Evolutionary conservation across 192 early-diverging fungal species (phyloP), one percentile per base, ranked within the genome.

Genomic region (Backusella psychrophila): DNA sequence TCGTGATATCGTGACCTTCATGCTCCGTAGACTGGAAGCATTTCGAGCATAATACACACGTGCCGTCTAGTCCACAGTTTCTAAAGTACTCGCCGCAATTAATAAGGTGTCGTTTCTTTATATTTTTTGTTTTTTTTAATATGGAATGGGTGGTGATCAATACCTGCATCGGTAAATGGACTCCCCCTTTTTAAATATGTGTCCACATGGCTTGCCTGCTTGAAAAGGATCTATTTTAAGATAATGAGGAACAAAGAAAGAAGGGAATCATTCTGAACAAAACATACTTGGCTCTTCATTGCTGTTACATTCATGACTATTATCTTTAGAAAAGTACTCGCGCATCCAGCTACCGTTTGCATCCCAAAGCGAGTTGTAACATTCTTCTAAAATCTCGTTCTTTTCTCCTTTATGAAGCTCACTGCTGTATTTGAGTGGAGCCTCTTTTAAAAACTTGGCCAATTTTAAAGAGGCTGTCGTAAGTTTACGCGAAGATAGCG

Each of bases 21-120:
- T 99, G 98, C 79, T 97, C 88, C 0, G 94, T 93, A 6, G 91
- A 93, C 78, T 94, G 93, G 80, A 97, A 99, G 83, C 98, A 99
- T 52, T 88, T 80, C 6, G 93, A 89, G 80, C 98, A 99, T 46
- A 99, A 85, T 17, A 98, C 98, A 85, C 96, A 98, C 14, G 98
- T 99, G 46, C 91, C 92, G 78, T 99, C 98, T n/a, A 98, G 82
- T 15, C 92, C 95, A 80, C 98, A 99, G 70, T 92, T 95, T 75
- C 96, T 96, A 85, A 68, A 5, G 49, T n/a, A 12, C 35, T 17
- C 66, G n/a, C 36, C 11, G 33, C 36, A 63, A 21, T 69, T 39
- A 41, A 70, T 6, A 70, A 44, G 14, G 12, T 21, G 0, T 15
- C 6, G 33, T 33, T 33, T 33, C 31, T 33, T 33, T 33, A 33